Conservation (phyloP, 2,329 filamentous ascomycete species). For the Aspergillus sp. region DNA sequence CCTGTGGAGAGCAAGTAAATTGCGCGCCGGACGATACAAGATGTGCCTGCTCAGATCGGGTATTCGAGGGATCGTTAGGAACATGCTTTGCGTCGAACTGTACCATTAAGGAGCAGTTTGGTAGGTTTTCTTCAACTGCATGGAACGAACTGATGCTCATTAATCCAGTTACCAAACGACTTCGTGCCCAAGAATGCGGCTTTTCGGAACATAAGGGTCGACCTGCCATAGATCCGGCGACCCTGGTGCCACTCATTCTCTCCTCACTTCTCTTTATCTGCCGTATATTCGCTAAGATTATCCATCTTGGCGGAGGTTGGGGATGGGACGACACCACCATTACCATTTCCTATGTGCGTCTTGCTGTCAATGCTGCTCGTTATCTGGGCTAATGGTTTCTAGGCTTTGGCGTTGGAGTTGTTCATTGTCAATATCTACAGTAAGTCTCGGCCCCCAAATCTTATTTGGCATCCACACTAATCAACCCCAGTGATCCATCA, state of each 20-base stretch:
- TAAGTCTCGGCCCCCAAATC: conserved; percentile 2
- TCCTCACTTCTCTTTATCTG: conserved; percentile 14
- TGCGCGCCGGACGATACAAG: neutral
- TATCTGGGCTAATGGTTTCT: neutral
- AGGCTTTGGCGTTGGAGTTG: conserved; percentile 12
- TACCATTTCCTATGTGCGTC: conserved; percentile 15
- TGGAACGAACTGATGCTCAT: neutral
- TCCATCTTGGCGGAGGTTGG: conserved; percentile 16
- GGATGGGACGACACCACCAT: conserved; percentile 18
- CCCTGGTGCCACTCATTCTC: conserved; percentile 12
- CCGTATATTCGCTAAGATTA: conserved; percentile 11
- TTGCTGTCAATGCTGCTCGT: neutral
- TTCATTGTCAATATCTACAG: conserved; percentile 15
- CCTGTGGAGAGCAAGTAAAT: neutral
- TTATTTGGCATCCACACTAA: neutral
- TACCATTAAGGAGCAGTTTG: neutral
- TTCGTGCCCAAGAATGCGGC: conserved; percentile 7
- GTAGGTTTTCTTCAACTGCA: neutral
- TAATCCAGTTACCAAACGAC: conserved; percentile 7
- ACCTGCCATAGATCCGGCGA: conserved; percentile 11
- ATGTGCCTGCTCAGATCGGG: neutral
- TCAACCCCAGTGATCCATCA: conserved; percentile 18
- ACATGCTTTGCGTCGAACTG: neutral
- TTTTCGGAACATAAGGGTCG: conserved; percentile 7
- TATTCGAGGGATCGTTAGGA: neutral